Conservation (phyloP, 1,139 yeast species). For the Ogataea hybrid region DNA sequence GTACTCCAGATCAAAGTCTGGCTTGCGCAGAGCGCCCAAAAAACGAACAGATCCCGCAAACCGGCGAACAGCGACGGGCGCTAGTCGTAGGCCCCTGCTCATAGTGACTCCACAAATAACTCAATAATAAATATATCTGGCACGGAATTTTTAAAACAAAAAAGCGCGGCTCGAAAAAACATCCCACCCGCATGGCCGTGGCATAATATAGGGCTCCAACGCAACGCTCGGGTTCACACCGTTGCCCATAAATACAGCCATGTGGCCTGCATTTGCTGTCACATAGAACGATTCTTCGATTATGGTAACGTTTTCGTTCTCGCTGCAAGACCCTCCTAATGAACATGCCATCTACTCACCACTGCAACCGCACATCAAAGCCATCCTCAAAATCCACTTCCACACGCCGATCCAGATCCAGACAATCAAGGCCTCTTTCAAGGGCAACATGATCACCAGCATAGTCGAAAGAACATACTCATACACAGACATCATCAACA, state of each 20-base stretch:
- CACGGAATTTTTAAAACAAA: slow-evolving; percentile 1
- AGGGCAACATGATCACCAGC: slow-evolving; percentile 9
- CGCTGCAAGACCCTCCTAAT: slow-evolving; percentile 9
- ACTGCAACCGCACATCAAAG: slow-evolving; percentile 6
- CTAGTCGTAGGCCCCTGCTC: background rate
- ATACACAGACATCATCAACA: slow-evolving; percentile 6
- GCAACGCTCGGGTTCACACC: no score
- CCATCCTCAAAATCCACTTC: slow-evolving; percentile 7
- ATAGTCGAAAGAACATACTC: slow-evolving; percentile 9
- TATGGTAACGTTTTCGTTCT: slow-evolving; percentile 13
- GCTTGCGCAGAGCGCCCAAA: slow-evolving; percentile 28
- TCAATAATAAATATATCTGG: background rate
- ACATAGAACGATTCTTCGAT: background rate
- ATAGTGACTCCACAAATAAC: background rate
- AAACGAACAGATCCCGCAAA: background rate
- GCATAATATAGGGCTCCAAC: no score
- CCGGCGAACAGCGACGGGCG: background rate
- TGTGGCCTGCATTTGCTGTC: background rate
- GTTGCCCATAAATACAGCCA: background rate
- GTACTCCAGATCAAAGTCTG: slow-evolving; percentile 26
- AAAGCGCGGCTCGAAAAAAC: slow-evolving; percentile 8
- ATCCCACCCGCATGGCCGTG: slow-evolving; percentile 2
- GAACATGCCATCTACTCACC: slow-evolving; percentile 12
- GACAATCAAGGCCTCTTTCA: slow-evolving; percentile 9
- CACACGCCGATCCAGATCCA: slow-evolving; percentile 4